phyloP scores from a whole-genome alignment of 305 asterid species.

The Fraxinus greggii region DNA sequence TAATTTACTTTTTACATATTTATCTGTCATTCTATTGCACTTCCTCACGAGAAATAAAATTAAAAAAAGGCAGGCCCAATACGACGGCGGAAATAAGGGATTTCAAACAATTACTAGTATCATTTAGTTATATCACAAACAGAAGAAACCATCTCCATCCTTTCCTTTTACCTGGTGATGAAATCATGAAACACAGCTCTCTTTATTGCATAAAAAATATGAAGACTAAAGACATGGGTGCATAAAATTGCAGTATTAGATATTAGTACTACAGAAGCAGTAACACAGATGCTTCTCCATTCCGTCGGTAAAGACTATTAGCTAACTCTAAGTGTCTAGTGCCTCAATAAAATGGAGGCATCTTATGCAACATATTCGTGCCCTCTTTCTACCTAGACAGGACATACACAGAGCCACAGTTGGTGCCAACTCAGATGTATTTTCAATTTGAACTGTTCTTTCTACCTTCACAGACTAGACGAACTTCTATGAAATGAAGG shows the following conservation, averaged over 20 bases:
- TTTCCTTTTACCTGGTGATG: background rate
- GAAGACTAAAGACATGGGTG: background rate
- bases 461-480: background rate
- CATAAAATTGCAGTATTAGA: background rate
- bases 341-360: background rate
- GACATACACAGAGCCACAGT: background rate
- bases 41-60: background rate
- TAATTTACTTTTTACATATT: background rate
- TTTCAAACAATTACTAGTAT: background rate
- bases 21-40: background rate
- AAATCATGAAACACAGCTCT: background rate
- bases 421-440: background rate
- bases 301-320: background rate
- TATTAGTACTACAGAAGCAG: background rate
- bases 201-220: background rate
- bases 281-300: background rate
- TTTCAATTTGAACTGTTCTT: background rate
- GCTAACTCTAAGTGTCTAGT: background rate
- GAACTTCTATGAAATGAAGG: conserved; percentile 13
- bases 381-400: background rate
- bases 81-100: no score
- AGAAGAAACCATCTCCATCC: background rate
- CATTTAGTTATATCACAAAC: background rate
- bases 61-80: background rate
- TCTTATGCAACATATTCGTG: background rate